Base-by-base conservation (phyloP, 805 yeast genomes). In the Lipomyces anomalus region DNA sequence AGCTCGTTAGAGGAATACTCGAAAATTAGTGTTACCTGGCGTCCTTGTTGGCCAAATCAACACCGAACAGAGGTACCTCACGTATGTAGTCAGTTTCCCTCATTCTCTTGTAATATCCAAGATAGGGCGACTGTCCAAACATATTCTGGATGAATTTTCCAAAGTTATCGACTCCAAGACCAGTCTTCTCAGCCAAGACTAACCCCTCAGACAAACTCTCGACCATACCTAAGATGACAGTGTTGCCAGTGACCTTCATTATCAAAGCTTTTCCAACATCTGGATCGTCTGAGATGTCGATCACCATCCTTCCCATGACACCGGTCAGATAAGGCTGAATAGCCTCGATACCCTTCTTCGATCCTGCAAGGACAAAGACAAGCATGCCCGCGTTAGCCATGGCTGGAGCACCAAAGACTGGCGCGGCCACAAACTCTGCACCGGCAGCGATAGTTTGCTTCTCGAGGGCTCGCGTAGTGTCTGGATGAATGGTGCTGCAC, bases 351-450 rank as follows among this genome's bases (percentile, higher is more conserved):
- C 51, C 56, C 9, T 22, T 23, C 43, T 52, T 48, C 11, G 53
- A 44, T 3, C 64, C 64, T 6, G 61, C 46, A 6, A 57, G 46
- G 18, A 50, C 55, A 44, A 60, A 56, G 17, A 60, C 46, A 4
- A 60, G 53, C 34, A 47, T 42, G 6, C 54, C 62, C 3, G 58
- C 57, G 7, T 47, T 49, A 2, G 64, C 61, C 29, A 57, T 44
- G 6, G 61, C 59, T 9, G 57, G 53, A 11, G 60, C 59, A 13
- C 64, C 64, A 42, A 60, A 60, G 38, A 60, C 64, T 1, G 64
- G 64, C 29, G 59, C 29, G 13, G 61, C 52, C 23, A 60, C 53
- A 34, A 54, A 60, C 4, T 20, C 29, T 4, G 50, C 61, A 11
- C 59, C 61, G 20, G 53, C 49, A 2, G 22, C 48, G 17, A 21